Evolutionary conservation across 805 yeast genomes (phyloP), one percentile per base, ranked within the genome.

Genomic region (Komagataella pseudopastoris): DNA sequence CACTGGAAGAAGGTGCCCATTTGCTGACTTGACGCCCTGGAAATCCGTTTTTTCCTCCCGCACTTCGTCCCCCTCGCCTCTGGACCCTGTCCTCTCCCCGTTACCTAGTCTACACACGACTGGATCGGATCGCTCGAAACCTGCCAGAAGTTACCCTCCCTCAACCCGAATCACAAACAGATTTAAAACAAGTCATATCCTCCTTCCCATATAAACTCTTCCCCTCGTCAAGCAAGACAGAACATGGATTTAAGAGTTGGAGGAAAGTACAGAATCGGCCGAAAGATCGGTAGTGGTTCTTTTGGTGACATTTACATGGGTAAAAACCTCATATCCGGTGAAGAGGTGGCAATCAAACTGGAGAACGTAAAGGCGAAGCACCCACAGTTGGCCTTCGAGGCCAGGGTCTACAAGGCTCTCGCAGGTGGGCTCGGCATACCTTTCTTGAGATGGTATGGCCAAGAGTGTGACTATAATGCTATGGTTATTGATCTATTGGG

Each of bases 381-480:
- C 65, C 98, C 99, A 1, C 99, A 91, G 70, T 76, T 91, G 58
- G 97, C 91, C 63, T 93, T 91, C 65, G 99, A 91, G 68, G 96
- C 97, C 14, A 82, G 95, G 59, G 98, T 93, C 23, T 91, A 91
- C 72, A 88, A 86, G 63, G 90, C 96, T 2, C 71, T 91, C 51
- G 83, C 95, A 56, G 99, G 98, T 44, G 98, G 98, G 36, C 91
- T 91, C 44, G 98, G 99, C 36, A 89, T 91, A 53, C 98, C 99
- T 3, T 90, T 89, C 69, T 89, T 91, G 39, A 81, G 98, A 66
- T 91, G 96, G 95, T 90, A 81, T 66, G 99, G 98, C 44, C 85
- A 95, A 1, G 98, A 91, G 66, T 88, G 96, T 59, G 97, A 90
- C 64, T 91, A 88, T 64, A 88, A 90, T 66, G 96, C 97, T 45